A percentile compares a stretch with the other conserved stretches of the same genome.
These are phyloP conservation scores for Rhododendron simsii DNA, from an alignment of 148 eudicot genomes.

Conservation along the genomic window DNA sequence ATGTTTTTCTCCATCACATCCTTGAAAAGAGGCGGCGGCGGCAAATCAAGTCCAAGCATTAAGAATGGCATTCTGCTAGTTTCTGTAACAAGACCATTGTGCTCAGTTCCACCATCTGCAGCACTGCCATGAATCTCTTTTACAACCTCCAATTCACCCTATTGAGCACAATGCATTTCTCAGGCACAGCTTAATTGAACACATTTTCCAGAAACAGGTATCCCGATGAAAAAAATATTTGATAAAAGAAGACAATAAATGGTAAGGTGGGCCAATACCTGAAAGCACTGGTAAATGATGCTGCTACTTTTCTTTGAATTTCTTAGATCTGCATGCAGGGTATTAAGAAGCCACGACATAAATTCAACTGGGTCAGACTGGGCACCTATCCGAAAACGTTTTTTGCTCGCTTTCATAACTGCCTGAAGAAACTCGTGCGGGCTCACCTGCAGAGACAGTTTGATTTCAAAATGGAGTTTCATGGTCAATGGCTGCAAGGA, in stretches of 20 bases:
- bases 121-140: conserved; percentile 54
- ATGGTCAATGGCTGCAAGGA: background rate
- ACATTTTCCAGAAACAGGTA: conserved; percentile 9
- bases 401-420: conserved; percentile 89
- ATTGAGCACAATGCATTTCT: conserved; percentile 10
- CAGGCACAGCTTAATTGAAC: background rate
- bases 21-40: conserved; percentile 89
- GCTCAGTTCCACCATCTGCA: conserved; percentile 43
- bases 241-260: background rate
- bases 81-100: conserved; percentile 35
- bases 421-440: conserved; percentile 99
- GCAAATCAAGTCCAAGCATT: conserved; percentile 96
- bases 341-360: conserved; percentile 93
- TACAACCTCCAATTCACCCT: conserved; percentile 95
- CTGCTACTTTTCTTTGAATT: conserved; percentile 63
- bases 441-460: conserved; percentile 62
- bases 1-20: conserved; percentile 97
- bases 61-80: conserved; percentile 84
- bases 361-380: conserved; percentile 97
- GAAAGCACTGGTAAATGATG: conserved; percentile 86
- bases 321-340: conserved; percentile 69
- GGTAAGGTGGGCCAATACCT: conserved; percentile 42
- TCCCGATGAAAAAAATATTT: background rate
- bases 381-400: conserved; percentile 73
- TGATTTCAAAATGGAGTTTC: conserved; percentile 1